Base-by-base conservation (phyloP, 2,329 filamentous ascomycete genomes). In the Penicillium sp. region DNA sequence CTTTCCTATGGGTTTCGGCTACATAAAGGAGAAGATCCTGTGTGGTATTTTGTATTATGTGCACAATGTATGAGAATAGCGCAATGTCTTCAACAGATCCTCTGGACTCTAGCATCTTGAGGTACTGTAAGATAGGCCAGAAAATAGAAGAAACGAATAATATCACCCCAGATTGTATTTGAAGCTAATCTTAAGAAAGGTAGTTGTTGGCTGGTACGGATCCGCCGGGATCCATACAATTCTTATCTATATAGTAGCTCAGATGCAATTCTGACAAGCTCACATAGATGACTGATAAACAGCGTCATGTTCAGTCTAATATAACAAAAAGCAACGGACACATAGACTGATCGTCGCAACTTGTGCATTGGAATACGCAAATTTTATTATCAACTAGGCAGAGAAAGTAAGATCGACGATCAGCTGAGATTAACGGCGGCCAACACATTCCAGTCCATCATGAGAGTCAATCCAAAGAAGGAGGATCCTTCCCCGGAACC, bases 1-100 rank as follows among this genome's bases (percentile, higher is more conserved):
- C 30, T 53, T 38, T 42, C 44, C 61, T 60, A 61, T 59, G 55
- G 54, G 49, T 55, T 62, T 56, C 51, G 53, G 57, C 61, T 65
- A 59, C 62, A 61, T 65, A 53, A 40, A 60, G 45, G 53, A 40
- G 44, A 37, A 38, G 37, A 38, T 35, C 33, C 26, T 53, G 51
- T 28, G 51, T 13, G 19, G 37, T 37, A 22, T 35, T 26, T 38
- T 40, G 19, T 26, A 40, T 22, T 15, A 35, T 51, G 9, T 26
- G 12, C 30, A 37, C 35, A 19, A 37, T 53, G 51, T 24, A 53
- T 38, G 35, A 40, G 33, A 26, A 53, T 26, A 35, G 35, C 37
- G 37, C 33, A 53, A 38, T 49, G 60, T 42, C 55, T 54, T 58
- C 53, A 38, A 40, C 51, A 38, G 51, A 24, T 53, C 28, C 38